phyloP scores from a whole-genome alignment of 345 rosid species.

The Euphorbia lathyris region DNA sequence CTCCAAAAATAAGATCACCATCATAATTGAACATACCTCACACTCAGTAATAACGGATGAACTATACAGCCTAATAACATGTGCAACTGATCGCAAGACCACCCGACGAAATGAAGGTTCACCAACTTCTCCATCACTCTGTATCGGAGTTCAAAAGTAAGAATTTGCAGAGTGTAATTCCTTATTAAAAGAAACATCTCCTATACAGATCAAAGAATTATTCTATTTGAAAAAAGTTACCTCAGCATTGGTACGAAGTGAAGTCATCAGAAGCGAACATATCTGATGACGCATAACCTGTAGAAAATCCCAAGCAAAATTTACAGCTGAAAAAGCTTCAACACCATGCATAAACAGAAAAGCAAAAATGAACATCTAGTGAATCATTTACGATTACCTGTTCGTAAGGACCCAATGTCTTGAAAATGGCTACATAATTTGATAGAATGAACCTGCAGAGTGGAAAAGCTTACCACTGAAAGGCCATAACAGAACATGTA shows the following conservation, averaged over 20 bases:
- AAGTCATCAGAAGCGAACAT: slow-evolving; percentile 96
- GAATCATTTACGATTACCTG: slow-evolving; percentile 48
- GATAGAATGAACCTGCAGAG: slow-evolving; percentile 81
- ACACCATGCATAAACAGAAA: slow-evolving; percentile 21
- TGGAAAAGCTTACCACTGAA: slow-evolving; percentile 16
- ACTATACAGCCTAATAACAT: slow-evolving; percentile 85
- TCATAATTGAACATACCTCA: slow-evolving; percentile 55
- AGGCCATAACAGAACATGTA: not conserved
- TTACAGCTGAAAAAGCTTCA: slow-evolving; percentile 27
- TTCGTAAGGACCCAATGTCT: slow-evolving; percentile 65
- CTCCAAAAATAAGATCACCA: slow-evolving; percentile 10
- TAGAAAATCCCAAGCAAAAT: slow-evolving; percentile 28
- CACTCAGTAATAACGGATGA: slow-evolving; percentile 89
- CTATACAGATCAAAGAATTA: not conserved
- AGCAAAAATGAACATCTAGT: slow-evolving; percentile 8
- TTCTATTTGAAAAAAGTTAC: slow-evolving; percentile 33
- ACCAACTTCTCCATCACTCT: slow-evolving; percentile 94
- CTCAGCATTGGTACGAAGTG: slow-evolving; percentile 91
- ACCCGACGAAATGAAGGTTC: slow-evolving; percentile 95
- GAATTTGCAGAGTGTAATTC: not conserved
- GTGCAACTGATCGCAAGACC: slow-evolving; percentile 96
- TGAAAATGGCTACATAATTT: slow-evolving; percentile 77
- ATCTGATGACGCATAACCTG: slow-evolving; percentile 94
- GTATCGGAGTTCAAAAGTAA: slow-evolving; percentile 28
- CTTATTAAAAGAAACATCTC: not conserved